A percentile compares a stretch with the other conserved stretches of the same genome.
Conservation (phyloP, 345 rosid species). For the Eucalyptus tenuipes region DNA sequence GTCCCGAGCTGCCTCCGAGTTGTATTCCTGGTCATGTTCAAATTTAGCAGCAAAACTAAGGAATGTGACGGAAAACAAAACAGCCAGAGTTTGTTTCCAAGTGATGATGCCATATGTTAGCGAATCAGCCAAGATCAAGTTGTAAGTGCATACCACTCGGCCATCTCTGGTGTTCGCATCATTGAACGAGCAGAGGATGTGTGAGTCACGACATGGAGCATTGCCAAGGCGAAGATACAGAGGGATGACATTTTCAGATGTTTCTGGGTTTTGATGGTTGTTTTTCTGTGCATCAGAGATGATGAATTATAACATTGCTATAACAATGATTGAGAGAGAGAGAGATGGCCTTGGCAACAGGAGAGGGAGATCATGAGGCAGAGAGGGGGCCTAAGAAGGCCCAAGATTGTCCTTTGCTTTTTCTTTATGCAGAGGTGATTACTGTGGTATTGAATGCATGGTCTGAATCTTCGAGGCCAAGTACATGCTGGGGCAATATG, state of each 20-base stretch:
- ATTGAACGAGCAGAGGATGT: background rate
- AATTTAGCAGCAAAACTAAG: background rate
- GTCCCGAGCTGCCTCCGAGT: constrained; percentile 10
- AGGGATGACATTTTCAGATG: constrained; percentile 3
- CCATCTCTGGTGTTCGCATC: background rate
- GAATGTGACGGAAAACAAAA: background rate
- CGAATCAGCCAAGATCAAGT: background rate
- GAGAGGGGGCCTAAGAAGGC: background rate
- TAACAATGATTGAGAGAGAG: background rate
- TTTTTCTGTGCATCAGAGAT: background rate
- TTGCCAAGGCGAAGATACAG: background rate
- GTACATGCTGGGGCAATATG: too few relatives aligned
- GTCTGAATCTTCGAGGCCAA: background rate
- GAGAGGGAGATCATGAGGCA: background rate
- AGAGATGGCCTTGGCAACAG: background rate
- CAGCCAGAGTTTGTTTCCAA: background rate
- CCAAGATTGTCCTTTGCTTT: background rate
- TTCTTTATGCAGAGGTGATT: background rate
- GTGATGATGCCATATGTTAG: background rate
- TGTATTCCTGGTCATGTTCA: constrained; percentile 11
- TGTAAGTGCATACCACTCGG: background rate
- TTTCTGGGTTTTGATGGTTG: background rate
- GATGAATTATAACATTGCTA: background rate
- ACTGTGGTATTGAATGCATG: background rate
- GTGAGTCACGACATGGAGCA: background rate